Evolutionary conservation across 1,139 yeast genomes (phyloP), one percentile per base, ranked within the genome.

Genomic region (Zygoascus hellenicus): DNA sequence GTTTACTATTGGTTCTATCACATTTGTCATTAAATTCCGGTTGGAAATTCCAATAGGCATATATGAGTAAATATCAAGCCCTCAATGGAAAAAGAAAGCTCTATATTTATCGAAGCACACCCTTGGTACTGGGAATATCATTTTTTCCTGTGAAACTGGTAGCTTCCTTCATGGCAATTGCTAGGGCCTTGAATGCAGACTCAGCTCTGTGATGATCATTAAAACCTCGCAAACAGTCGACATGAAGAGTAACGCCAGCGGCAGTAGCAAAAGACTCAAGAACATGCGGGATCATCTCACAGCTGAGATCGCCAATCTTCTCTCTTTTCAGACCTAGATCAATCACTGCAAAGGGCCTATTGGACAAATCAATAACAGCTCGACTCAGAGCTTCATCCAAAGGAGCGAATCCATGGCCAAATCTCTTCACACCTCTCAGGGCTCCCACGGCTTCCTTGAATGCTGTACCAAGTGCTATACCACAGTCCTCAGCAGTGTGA

Each of bases 261-360:
- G 86, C 85, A 59, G 84, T 89, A 2, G 97, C 96, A 72, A 92
- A 92, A 58, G 95, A 84, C 66, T 89, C 96, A 54, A 92, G 66
- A 39, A 92, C 94, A 66, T 92, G 98, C 26, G 97, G 97, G 54
- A 92, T 85, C 98, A 92, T 92, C 68, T 92, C 98, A 59, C 94
- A 80, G 28, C 92, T 81, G 50, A 92, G 75, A 61, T 87, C 95
- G 45, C 98, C 98, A 55, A 92, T 82, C 65, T 83, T 88, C 63
- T 92, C 98, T 55, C 98, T 77, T 65, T 84, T 85, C 59, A 92
- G 75, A 0, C 96, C 96, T 52, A 92, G 73, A 41, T 92, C 96
- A 35, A 89, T 75, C 16, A 87, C 94, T 0, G 97, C 95, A 65
- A 70, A 89, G 1, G 98, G 97, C 57, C 98, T 76, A 66, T 89